Evolutionary conservation across 768 basidiomycete species (phyloP), one percentile per base, ranked within the genome.

Genomic region (Dendrothele bispora): DNA sequence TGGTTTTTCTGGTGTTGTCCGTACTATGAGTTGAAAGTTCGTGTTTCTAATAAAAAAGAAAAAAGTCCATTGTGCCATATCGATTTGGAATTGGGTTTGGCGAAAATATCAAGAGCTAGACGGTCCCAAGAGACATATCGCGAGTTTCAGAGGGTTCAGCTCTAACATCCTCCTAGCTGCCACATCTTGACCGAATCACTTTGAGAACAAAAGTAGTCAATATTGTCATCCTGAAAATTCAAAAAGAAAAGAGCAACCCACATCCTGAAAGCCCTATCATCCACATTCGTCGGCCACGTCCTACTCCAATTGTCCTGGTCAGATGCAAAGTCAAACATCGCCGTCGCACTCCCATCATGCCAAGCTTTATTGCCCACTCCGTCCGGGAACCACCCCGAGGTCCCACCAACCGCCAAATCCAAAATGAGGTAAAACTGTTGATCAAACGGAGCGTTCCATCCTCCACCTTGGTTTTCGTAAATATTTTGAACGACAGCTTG

Each of bases 351-450:
- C 1, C 73, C 78, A 60, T 91, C 87, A 45, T 84, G 68, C 89
- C 89, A 91, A 14, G 87, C 84, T 63, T 92, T 91, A 45, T 64
- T 72, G 28, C 88, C 89, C 3, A 81, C 68, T 5, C 71, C 74
- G 58, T 95, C 93, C 0, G 88, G 88, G 79, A 94, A 95, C 87
- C 86, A 94, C 20, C 92, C 92, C 51, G 79, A 84, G 43, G 87
- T 92, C 0, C 90, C 91, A 0, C 92, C 92, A 0, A 74, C 89
- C 0, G 84, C 88, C 7, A 94, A 67, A 55, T 86, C 73, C 46
- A 94, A 70, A 41, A 87, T 77, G 18, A 94, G 63, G 71, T 90
- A 93, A 64, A 95, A 94, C 2, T 77, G 83, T 57, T 89, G 80
- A 69, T 94, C 90, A 61, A 91, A 94, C 18, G 91, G 91, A 8